Evolutionary conservation across 2,329 filamentous ascomycete genomes (phyloP).

Genomic region (Botryotinia globosa): DNA sequence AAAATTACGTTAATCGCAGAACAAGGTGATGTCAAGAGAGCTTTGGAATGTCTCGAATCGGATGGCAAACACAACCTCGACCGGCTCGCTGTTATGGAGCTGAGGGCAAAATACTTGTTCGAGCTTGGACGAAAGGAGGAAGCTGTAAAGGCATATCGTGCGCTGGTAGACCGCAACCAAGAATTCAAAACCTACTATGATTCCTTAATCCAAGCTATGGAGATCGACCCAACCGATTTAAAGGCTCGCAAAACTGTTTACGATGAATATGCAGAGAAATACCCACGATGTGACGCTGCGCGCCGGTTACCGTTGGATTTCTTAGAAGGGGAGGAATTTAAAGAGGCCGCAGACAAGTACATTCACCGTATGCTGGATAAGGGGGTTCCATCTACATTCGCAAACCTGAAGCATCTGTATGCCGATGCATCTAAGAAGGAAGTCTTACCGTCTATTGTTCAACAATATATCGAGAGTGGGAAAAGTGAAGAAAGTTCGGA

Average conservation of each 20-base stretch:
- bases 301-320: slow-evolving; percentile 87
- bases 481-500: slow-evolving; percentile 46
- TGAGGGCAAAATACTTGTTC: slow-evolving; percentile 78
- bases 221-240: slow-evolving; percentile 57
- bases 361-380: slow-evolving; percentile 82
- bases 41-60: slow-evolving; percentile 79
- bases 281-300: slow-evolving; percentile 79
- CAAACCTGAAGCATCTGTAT: slow-evolving; percentile 94
- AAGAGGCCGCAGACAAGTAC: slow-evolving; percentile 72
- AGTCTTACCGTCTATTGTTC: slow-evolving; percentile 70
- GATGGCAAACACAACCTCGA: slow-evolving; percentile 78
- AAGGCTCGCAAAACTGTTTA: slow-evolving; percentile 72
- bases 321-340: slow-evolving; percentile 76
- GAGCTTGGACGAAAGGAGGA: slow-evolving; percentile 75
- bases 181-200: slow-evolving; percentile 87
- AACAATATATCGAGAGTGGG: slow-evolving; percentile 69
- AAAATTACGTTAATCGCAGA: slow-evolving; percentile 95
- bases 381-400: slow-evolving; percentile 93
- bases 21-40: slow-evolving; percentile 75
- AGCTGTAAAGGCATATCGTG: slow-evolving; percentile 76
- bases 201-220: slow-evolving; percentile 67
- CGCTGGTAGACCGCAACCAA: slow-evolving; percentile 79
- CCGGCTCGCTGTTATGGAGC: slow-evolving; percentile 79
- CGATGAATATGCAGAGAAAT: slow-evolving; percentile 76
- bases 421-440: slow-evolving; percentile 72